Conservation (phyloP, 192 early-diverging fungal species). For the Lunasporangiospora selenospora region DNA sequence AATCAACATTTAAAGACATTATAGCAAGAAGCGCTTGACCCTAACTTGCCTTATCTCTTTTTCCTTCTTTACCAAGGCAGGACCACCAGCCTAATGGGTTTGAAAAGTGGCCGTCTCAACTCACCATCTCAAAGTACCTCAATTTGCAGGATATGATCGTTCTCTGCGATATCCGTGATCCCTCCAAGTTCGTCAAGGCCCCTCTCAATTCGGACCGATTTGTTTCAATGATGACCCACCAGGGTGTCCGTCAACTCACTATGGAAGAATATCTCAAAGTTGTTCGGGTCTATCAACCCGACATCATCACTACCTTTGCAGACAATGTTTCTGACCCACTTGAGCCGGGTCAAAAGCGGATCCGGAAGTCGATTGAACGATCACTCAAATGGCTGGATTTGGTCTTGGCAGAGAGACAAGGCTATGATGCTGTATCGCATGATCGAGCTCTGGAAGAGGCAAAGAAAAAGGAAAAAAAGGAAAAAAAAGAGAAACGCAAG, state of each 20-base stretch:
- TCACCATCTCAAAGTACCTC: slow-evolving; percentile 50
- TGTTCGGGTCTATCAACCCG: slow-evolving; percentile 54
- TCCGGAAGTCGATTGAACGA: slow-evolving; percentile 54
- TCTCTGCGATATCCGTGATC: slow-evolving; percentile 57
- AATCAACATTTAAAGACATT: too few relatives aligned
- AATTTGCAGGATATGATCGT: slow-evolving; percentile 53
- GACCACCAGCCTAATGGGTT: slow-evolving; percentile 26
- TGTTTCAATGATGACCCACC: slow-evolving; percentile 54
- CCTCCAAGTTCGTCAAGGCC: slow-evolving; percentile 36
- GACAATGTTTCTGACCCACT: slow-evolving; percentile 50
- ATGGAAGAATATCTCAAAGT: slow-evolving; percentile 50
- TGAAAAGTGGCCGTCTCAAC: slow-evolving; percentile 31
- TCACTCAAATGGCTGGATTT: slow-evolving; percentile 59
- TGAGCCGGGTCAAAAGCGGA: slow-evolving; percentile 49
- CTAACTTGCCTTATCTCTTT: not conserved
- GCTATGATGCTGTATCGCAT: slow-evolving; percentile 16
- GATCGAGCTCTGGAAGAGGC: slow-evolving; percentile 24
- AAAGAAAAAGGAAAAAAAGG: slow-evolving; percentile 32
- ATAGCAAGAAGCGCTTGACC: too few relatives aligned
- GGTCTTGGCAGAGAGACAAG: slow-evolving; percentile 28
- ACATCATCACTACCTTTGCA: slow-evolving; percentile 49
- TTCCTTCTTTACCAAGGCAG: slow-evolving; percentile 8
- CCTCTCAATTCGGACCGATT: slow-evolving; percentile 58
- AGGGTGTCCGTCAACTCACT: slow-evolving; percentile 60
- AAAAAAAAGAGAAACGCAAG: slow-evolving; percentile 22